Conservation (phyloP, 805 yeast genomes). For the Wickerhamomyces rabaulensis region DNA sequence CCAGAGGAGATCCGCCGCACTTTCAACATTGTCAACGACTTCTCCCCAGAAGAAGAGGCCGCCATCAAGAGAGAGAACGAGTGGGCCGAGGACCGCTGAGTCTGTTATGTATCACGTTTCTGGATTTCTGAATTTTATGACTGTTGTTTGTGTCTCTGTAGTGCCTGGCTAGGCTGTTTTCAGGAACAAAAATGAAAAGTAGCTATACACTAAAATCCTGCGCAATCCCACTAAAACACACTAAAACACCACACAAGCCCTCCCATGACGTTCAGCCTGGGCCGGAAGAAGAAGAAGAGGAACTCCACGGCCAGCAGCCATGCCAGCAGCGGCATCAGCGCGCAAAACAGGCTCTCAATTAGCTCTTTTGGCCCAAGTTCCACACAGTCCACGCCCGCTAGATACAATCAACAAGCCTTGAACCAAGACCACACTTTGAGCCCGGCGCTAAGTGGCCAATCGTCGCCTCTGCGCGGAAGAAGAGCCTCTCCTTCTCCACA, state of each 20-base stretch:
- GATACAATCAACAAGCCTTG: not conserved
- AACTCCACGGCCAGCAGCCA: not conserved
- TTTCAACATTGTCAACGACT: constrained; percentile 76
- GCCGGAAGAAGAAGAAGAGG: not conserved
- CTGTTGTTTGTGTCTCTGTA: not conserved
- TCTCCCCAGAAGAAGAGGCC: constrained; percentile 83
- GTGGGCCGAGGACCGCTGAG: constrained; percentile 82
- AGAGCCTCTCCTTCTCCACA: not conserved
- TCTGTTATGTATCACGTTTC: not conserved
- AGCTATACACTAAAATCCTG: not conserved
- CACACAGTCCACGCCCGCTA: not conserved
- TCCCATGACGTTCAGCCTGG: not conserved
- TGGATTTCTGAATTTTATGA: not conserved
- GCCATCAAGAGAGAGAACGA: constrained; percentile 84
- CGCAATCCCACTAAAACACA: not conserved
- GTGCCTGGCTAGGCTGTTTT: not conserved
- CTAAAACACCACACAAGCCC: not conserved
- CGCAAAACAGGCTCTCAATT: not conserved
- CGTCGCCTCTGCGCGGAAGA: not conserved
- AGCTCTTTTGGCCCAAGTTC: not conserved
- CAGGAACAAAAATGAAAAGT: not conserved
- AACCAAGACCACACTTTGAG: no score
- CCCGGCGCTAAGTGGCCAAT: no score
- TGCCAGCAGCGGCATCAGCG: not conserved
- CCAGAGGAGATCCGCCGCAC: constrained; percentile 79